Evolutionary conservation across 768 basidiomycete species (phyloP), one percentile per base, ranked within the genome.

Genomic region (Boletus edulis): DNA sequence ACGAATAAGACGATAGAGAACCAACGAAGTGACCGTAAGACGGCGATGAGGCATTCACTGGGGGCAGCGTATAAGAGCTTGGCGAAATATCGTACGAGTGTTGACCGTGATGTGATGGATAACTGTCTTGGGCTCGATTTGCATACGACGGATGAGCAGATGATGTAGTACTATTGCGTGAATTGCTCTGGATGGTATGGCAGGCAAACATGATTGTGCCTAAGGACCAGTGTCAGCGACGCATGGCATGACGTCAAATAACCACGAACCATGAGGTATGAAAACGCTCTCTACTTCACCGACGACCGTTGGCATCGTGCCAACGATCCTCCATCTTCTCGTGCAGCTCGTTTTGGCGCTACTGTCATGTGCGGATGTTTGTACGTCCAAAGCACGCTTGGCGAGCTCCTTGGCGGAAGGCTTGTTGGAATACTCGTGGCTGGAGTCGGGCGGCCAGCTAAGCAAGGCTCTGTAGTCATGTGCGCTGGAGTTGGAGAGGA

Each of bases 291-390:
- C 90, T 29, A 92, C 87, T 71, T 86, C 82, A 55, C 78, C 80
- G 47, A 76, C 76, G 54, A 80, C 77, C 37, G 80, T 78, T 65
- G 78, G 76, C 78, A 88, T 81, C 62, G 75, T 75, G 67, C 87
- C 87, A 53, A 78, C 76, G 42, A 88, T 85, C 70, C 87, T 87
- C 77, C 87, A 93, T 65, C 91, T 79, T 70, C 90, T 81, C 59
- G 90, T 92, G 65, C 91, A 94, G 72, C 84, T 89, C 47, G 91
- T 94, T 76, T 89, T 91, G 46, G 90, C 91, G 67, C 82, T 83
- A 65, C 78, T 86, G 49, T 77, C 78, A 59, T 78, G 76, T 43
- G 77, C 70, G 57, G 72, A 68, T 18, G 74, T 74, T 62, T 85
- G 81, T 20, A 89, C 85, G 55, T 83, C 82, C 50, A 82, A 82